These are phyloP conservation scores for Cynara cardunculus DNA, from an alignment of 129 eudicot species.

Conservation along the genomic window DNA sequence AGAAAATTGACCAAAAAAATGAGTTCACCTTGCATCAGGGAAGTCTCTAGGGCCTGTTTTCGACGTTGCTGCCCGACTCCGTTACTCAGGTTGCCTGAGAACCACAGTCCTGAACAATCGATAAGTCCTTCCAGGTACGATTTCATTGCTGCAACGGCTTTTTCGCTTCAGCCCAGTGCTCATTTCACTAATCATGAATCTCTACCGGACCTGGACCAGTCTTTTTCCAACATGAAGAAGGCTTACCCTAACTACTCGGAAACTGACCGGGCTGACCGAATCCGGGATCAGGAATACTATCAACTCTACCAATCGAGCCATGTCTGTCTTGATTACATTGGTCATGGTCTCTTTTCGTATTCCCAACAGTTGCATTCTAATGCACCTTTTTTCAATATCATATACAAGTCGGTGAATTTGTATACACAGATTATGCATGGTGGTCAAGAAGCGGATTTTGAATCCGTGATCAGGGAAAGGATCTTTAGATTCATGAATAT, in stretches of 20 bases:
- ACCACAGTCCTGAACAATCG: conserved; percentile 11
- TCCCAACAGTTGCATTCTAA: conserved; percentile 38
- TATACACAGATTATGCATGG: conserved; percentile 39
- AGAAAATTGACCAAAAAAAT: conserved; percentile 28
- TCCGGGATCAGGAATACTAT: conserved; percentile 55
- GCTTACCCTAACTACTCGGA: conserved; percentile 48
- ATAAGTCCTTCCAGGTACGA: conserved; percentile 37
- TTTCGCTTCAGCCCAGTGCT: conserved; percentile 54
- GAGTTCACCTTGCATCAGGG: conserved; percentile 59
- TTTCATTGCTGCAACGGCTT: conserved; percentile 48
- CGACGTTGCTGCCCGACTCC: conserved; percentile 51
- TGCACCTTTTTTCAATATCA: conserved; percentile 50
- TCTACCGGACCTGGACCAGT: conserved; percentile 41
- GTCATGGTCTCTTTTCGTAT: conserved; percentile 73
- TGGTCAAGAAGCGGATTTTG: conserved; percentile 48
- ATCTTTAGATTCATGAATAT: conserved; percentile 78
- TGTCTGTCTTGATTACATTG: conserved; percentile 73
- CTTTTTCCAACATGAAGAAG: conserved; percentile 36
- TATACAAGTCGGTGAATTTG: conserved; percentile 44
- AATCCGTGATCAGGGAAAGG: conserved; percentile 44
- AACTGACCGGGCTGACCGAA: conserved; percentile 59
- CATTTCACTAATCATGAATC: conserved; percentile 82
- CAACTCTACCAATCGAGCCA: conserved; percentile 43
- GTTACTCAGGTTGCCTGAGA: conserved; percentile 34
- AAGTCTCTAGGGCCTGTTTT: conserved; percentile 52